Base-by-base conservation (phyloP, 345 rosid genomes). In the Salix dunnii region DNA sequence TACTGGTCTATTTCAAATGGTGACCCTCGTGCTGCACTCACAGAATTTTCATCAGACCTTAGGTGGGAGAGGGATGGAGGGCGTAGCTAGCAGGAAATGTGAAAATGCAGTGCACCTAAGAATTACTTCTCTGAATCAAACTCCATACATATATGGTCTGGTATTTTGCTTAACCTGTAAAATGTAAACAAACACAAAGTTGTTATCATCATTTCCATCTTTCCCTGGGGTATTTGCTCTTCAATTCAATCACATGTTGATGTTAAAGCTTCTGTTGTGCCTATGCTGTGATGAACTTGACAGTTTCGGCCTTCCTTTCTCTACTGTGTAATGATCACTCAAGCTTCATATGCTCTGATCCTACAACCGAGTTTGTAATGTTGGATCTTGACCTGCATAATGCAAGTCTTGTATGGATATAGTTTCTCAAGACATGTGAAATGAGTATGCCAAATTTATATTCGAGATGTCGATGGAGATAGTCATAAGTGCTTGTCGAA, bases 1-100 rank as follows among this genome's bases (percentile, higher is more conserved):
- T 95, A 95, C 74, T 80, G 90, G 80, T 87, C 96, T 70, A 82
- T 95, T 7, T 89, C 97, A 23, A 84, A 90, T 67, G 96, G 97
- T 3, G 86, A 89, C 67, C 99, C 91, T 0, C 89, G 97, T 20
- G 90, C 92, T 68, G 97, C 99, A 1, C 82, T 95, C 76, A 86
- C 87, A 0, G 79, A 91, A 63, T 89, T 86, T 85, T 91, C 97
- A 0, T 79, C 88, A 33, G 99, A 95, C 87, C 80, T 93, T 58
- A 68, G 67, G 28, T 91, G 97, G 99, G 97, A 91, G 87, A 88
- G 88, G 82, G 88, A 75, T 40, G 74, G 69, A 65, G 88, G 91
- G 7, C 69, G 81, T 71, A 77, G 78, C 82, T 92, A 81, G 46
- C 31, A 73, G 71, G 72, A 58, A 77, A 58, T 53, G 11, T 36